Evolutionary conservation across 192 early-diverging fungal genomes (phyloP).

Genomic region (Backusella parvicylindrica): DNA sequence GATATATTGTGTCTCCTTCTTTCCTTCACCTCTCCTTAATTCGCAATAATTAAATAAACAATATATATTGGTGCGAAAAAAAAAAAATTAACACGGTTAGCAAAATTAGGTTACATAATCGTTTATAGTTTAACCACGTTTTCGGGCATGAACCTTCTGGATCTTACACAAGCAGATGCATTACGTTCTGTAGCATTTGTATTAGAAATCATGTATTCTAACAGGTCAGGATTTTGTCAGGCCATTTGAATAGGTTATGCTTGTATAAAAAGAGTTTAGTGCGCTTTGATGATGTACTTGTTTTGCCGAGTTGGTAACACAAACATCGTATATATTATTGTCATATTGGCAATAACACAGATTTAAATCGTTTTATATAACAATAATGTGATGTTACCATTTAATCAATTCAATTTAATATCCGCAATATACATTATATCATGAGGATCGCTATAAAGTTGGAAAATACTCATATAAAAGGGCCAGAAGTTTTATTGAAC

Average conservation of each 20-base stretch:
- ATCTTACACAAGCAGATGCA: constrained; percentile 4
- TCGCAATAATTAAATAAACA: not conserved
- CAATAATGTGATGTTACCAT: constrained; percentile 7
- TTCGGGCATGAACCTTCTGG: not conserved
- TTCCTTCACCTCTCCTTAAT: not conserved
- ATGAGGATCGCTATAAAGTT: not conserved
- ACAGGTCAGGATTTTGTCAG: not conserved
- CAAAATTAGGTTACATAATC: not conserved
- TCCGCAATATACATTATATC: not conserved
- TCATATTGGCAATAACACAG: not conserved
- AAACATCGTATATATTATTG: not conserved
- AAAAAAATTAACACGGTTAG: not conserved
- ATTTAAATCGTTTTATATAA: not conserved
- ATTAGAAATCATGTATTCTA: not conserved
- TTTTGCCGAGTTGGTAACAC: not conserved
- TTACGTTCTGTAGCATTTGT: constrained; percentile 2
- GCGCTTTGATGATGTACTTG: not conserved
- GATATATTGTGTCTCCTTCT: not conserved
- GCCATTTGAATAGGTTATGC: not conserved
- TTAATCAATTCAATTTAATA: constrained; percentile 5
- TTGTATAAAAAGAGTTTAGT: constrained; percentile 6
- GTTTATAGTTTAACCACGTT: not conserved
- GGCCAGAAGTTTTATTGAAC: not conserved
- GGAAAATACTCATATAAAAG: not conserved
- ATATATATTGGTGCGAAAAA: not conserved